These are phyloP conservation scores for Plasmodium gallinaceum DNA, from an alignment of 169 alveolate species.

Conservation along the genomic window DNA sequence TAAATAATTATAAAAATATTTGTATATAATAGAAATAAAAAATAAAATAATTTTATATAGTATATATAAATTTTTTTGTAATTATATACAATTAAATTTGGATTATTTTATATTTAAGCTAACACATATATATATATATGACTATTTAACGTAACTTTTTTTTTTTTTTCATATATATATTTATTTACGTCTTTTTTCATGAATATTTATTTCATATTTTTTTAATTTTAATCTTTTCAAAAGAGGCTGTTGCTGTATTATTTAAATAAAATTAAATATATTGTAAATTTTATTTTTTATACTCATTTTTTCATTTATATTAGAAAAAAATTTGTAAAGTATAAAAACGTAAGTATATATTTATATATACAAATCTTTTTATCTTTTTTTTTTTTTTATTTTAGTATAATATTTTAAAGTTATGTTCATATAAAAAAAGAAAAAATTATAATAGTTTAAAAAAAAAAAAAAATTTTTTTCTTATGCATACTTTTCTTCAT, in stretches of 20 bases:
- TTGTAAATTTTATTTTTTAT: background rate
- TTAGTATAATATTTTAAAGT: no score
- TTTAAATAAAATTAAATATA: constrained; percentile 2
- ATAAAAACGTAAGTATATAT: constrained; percentile 3
- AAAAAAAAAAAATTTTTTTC: background rate
- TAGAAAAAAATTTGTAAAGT: constrained; percentile 2
- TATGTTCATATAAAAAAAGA: no score
- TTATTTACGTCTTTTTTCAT: background rate
- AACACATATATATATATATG: background rate
- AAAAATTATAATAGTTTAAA: no score
- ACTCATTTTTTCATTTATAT: background rate
- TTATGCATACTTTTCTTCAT: background rate
- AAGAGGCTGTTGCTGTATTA: constrained; percentile 29
- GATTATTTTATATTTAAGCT: background rate
- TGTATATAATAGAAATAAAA: background rate
- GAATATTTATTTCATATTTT: background rate
- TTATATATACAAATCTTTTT: constrained; percentile 5
- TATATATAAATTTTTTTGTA: background rate
- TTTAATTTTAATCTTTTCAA: constrained; percentile 24
- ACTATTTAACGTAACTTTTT: background rate
- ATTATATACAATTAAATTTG: background rate
- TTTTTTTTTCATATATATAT: constrained; percentile 7
- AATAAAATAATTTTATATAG: no score
- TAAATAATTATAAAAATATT: background rate
- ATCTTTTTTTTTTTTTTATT: no score